phyloP scores from a whole-genome alignment of 331 rosid genomes.

The Cydonia oblonga region DNA sequence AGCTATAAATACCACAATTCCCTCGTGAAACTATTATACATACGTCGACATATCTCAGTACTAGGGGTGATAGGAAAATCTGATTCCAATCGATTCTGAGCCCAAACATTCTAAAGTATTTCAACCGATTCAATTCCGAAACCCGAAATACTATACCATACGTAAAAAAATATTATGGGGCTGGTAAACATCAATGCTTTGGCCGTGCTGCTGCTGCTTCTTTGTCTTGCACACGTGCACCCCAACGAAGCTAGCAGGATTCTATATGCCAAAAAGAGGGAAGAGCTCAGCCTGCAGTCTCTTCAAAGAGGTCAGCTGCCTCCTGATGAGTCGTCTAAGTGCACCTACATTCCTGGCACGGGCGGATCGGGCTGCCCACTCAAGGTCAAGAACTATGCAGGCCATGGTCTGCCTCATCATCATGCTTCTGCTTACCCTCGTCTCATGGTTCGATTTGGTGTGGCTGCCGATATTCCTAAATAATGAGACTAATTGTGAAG shows the following conservation, averaged over 20 bases:
- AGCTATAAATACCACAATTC: conserved; percentile 25
- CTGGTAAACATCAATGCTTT: conserved; percentile 10
- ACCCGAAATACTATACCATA: not conserved
- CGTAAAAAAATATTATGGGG: conserved; percentile 19
- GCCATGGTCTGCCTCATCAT: not conserved
- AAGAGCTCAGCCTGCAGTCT: conserved; percentile 22
- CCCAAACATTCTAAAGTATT: not conserved
- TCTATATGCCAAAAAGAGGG: conserved; percentile 3
- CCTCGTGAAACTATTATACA: not conserved
- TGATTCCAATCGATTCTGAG: not conserved
- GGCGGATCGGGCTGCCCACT: conserved; percentile 40
- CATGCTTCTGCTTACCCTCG: conserved; percentile 20
- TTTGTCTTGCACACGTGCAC: conserved; percentile 21
- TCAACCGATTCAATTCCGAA: not conserved
- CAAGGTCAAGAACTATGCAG: conserved; percentile 34
- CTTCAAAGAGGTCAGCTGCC: conserved; percentile 42
- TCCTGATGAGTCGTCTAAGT: conserved; percentile 41
- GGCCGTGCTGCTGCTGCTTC: conserved; percentile 26
- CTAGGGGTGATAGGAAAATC: not conserved
- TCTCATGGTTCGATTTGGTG: conserved; percentile 19
- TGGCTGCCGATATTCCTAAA: conserved; percentile 5
- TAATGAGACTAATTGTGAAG: too few species aligned
- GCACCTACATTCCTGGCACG: conserved; percentile 55
- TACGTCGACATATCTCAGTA: not conserved
- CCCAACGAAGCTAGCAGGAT: conserved; percentile 28